Conservation (phyloP, 1,284 basidiomycete species). For the Papiliotrema laurentii region DNA sequence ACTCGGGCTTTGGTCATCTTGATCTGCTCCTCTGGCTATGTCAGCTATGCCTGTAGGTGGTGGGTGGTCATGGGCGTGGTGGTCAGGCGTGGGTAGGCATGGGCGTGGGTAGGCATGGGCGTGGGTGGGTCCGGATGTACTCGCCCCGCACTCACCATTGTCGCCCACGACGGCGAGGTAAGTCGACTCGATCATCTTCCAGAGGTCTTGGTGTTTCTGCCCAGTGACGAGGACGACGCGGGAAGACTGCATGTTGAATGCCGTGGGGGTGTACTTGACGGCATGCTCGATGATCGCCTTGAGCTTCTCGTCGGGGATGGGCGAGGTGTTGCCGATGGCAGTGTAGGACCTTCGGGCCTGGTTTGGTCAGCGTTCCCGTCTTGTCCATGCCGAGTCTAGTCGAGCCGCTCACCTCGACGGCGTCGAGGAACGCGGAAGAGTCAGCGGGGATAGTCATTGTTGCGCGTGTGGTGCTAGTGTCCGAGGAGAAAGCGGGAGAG, state of each 20-base stretch:
- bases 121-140: no score
- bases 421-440: constrained; percentile 32
- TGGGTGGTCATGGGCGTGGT: not conserved
- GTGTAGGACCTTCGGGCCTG: constrained; percentile 50
- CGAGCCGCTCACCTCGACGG: constrained; percentile 37
- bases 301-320: constrained; percentile 45
- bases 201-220: constrained; percentile 48
- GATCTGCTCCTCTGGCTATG: constrained; percentile 6
- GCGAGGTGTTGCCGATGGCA: constrained; percentile 43
- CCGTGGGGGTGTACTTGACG: constrained; percentile 49
- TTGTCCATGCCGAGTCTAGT: no score
- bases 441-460: constrained; percentile 5
- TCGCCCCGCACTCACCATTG: constrained; percentile 20
- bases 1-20: constrained; percentile 27
- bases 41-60: not conserved
- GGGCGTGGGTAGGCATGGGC: no score
- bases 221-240: constrained; percentile 50
- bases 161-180: constrained; percentile 26
- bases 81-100: no score
- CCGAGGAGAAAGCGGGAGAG: not conserved
- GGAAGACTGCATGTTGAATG: constrained; percentile 51
- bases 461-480: not conserved
- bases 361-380: no score
- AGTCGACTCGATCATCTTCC: constrained; percentile 41
- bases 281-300: constrained; percentile 46